phyloP scores from a whole-genome alignment of 257 asterid genomes.

The Solanum pinnatisectum region DNA sequence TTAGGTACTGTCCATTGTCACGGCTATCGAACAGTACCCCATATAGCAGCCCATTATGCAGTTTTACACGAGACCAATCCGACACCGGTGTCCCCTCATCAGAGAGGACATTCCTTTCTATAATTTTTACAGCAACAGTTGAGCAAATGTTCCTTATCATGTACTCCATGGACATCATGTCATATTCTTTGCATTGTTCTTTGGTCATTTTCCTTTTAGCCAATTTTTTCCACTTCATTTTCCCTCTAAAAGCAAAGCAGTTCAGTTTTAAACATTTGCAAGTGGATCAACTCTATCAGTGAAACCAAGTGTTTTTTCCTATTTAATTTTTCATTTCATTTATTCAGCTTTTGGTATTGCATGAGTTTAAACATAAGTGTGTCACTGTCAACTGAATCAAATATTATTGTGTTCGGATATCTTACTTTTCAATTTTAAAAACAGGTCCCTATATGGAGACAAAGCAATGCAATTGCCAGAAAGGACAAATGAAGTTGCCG shows the following conservation, averaged over 20 bases:
- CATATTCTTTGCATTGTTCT: not conserved
- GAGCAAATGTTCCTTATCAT: not conserved
- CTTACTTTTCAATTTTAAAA: not conserved
- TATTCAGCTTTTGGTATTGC: not conserved
- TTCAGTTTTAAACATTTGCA: not conserved
- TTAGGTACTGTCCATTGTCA: not conserved
- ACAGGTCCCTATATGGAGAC: conserved; percentile 64
- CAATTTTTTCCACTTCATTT: not conserved
- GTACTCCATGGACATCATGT: not conserved
- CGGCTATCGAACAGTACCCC: not conserved
- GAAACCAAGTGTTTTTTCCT: not conserved
- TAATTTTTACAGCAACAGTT: not conserved
- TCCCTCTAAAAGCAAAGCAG: not conserved
- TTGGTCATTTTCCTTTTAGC: not conserved
- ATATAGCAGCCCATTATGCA: not conserved
- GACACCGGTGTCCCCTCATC: not conserved
- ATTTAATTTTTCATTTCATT: not conserved
- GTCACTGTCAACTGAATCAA: not conserved
- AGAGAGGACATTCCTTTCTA: not conserved
- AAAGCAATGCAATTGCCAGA: conserved; percentile 63
- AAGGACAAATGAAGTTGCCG: conserved; percentile 60
- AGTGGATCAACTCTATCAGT: not conserved
- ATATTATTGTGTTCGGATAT: not conserved
- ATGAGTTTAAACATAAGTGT: not conserved
- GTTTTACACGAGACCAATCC: not conserved